A percentile compares a stretch with the other conserved stretches of the same genome.
phyloP scores from a whole-genome alignment of 2,329 filamentous ascomycete species.

The Trichoderma brevicompactum region DNA sequence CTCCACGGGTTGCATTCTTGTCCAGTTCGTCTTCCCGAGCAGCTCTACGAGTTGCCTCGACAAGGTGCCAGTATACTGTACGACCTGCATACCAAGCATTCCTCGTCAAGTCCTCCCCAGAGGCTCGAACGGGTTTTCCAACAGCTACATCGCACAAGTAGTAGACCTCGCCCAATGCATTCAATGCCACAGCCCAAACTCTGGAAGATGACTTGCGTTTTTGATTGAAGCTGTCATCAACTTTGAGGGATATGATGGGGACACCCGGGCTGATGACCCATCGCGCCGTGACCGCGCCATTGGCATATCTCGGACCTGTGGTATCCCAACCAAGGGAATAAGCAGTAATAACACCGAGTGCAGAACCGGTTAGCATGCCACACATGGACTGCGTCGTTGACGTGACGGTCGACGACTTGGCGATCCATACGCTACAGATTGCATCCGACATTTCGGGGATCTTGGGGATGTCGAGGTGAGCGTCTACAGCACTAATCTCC shows the following conservation, averaged over 20 bases:
- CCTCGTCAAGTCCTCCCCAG: slow-evolving; percentile 61
- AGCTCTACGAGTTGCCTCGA: slow-evolving; percentile 75
- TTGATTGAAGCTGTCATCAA: slow-evolving; percentile 80
- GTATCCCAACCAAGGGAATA: slow-evolving; percentile 71
- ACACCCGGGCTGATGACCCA: slow-evolving; percentile 94
- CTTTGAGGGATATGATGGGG: slow-evolving; percentile 79
- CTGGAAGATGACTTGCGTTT: slow-evolving; percentile 71
- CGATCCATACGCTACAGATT: slow-evolving; percentile 84
- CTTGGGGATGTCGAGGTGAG: slow-evolving; percentile 74
- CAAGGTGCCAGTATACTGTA: slow-evolving; percentile 77
- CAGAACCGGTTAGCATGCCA: slow-evolving; percentile 82
- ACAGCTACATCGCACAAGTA: slow-evolving; percentile 76
- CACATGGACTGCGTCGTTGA: slow-evolving; percentile 75
- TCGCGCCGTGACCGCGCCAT: slow-evolving; percentile 80
- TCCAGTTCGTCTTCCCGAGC: slow-evolving; percentile 75
- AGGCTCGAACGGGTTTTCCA: slow-evolving; percentile 54
- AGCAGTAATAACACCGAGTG: slow-evolving; percentile 78
- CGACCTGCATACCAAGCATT: slow-evolving; percentile 81
- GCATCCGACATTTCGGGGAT: slow-evolving; percentile 72
- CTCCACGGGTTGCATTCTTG: slow-evolving; percentile 67
- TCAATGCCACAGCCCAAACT: slow-evolving; percentile 90
- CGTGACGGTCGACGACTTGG: slow-evolving; percentile 76
- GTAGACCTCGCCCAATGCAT: slow-evolving; percentile 89
- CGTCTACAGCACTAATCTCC: slow-evolving; percentile 63
- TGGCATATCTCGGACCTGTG: slow-evolving; percentile 64